Conservation (phyloP, 345 rosid genomes). For the Tarenaya hassleriana region DNA sequence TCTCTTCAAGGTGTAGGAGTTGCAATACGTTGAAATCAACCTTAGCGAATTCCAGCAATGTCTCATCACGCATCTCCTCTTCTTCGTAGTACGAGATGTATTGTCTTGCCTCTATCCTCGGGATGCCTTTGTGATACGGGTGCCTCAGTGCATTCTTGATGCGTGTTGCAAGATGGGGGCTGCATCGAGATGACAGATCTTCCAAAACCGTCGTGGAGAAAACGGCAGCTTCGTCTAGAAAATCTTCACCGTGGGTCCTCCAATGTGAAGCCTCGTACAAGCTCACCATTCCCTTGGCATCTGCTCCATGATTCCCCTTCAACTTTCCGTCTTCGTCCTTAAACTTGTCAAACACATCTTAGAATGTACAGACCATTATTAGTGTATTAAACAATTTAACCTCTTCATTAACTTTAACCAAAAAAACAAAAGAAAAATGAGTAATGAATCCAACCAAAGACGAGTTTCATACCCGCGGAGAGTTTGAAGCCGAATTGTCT, state of each 20-base stretch:
- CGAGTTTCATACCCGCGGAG: too few species aligned
- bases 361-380: neutral
- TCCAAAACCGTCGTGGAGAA: conserved; percentile 15
- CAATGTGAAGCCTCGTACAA: conserved; percentile 12
- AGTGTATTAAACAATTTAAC: neutral
- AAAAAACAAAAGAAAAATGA: too few species aligned
- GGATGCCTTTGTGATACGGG: conserved; percentile 16
- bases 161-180: conserved; percentile 3
- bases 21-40: conserved; percentile 14
- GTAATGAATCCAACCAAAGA: too few species aligned
- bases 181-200: neutral
- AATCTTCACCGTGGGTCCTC: conserved; percentile 2
- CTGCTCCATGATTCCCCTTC: neutral
- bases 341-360: conserved; percentile 14
- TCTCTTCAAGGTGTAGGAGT: conserved; percentile 6
- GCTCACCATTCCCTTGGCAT: conserved; percentile 7
- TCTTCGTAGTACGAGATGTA: conserved; percentile 17
- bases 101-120: conserved; percentile 19
- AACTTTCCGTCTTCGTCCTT: conserved; percentile 3
- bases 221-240: conserved; percentile 13
- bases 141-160: conserved; percentile 18
- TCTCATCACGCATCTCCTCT: conserved; percentile 1
- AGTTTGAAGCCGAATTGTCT: too few species aligned
- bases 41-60: conserved; percentile 20
- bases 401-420: too few species aligned